Percentiles rank a stretch among this genome's conserved stretches.
Evolutionary conservation across 2,329 filamentous ascomycete species (phyloP).

Genomic region (Phialemoniopsis sp.): DNA sequence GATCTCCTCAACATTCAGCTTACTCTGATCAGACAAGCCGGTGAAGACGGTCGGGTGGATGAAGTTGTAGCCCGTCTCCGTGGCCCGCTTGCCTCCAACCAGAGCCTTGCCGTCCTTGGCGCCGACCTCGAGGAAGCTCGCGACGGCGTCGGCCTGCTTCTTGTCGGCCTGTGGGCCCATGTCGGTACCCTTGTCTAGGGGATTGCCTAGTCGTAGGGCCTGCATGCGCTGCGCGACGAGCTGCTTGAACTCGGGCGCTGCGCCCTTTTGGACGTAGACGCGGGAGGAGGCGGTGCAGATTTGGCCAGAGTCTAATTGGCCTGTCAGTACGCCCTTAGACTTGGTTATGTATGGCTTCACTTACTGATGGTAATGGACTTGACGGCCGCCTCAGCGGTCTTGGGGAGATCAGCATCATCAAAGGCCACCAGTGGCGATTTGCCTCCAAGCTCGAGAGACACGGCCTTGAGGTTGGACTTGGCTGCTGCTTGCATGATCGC

Average conservation of each 20-base stretch:
- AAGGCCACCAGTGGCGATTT: constrained; percentile 58
- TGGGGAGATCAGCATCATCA: constrained; percentile 55
- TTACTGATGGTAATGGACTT: constrained; percentile 33
- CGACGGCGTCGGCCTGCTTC: constrained; percentile 56
- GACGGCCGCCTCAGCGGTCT: constrained; percentile 34
- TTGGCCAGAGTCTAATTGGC: too few species aligned
- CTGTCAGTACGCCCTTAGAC: too few species aligned
- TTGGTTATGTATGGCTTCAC: too few species aligned
- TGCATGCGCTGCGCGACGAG: constrained; percentile 37
- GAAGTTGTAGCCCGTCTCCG: constrained; percentile 9
- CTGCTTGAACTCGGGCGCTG: constrained; percentile 58
- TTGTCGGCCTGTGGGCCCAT: constrained; percentile 59
- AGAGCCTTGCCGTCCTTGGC: constrained; percentile 56
- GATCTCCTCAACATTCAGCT: constrained; percentile 45
- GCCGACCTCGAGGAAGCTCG: constrained; percentile 54
- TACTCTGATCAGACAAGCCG: constrained; percentile 6
- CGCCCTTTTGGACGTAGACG: constrained; percentile 60
- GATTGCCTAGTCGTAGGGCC: constrained; percentile 51
- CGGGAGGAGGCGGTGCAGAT: constrained; percentile 72
- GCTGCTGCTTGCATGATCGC: constrained; percentile 66
- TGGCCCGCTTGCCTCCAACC: constrained; percentile 38
- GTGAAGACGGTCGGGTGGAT: constrained; percentile 12
- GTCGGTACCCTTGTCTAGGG: constrained; percentile 50
- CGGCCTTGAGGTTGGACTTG: constrained; percentile 50
- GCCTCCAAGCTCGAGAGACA: constrained; percentile 56